Evolutionary conservation across 495 filamentous ascomycete species (phyloP), one percentile per base, ranked within the genome.

Genomic region (Tuber calosporum): DNA sequence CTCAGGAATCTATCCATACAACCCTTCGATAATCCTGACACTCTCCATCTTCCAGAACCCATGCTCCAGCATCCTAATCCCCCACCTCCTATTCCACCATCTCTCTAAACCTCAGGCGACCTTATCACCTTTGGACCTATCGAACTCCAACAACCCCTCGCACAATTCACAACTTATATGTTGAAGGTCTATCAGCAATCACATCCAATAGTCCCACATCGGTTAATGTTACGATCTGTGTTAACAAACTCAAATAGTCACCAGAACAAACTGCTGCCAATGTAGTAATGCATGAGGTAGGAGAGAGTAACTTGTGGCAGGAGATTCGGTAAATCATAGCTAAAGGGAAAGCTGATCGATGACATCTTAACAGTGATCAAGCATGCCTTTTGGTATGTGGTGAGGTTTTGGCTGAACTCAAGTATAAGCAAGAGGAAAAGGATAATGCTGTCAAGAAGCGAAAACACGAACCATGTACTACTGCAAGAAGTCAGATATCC

Each of bases 1-100:
- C 5, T 8, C 69, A 1, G 45, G 34, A 30, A 71, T 71, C 22
- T 71, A 36, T 37, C 45, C 34, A 15, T 71, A 66, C n/a, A 71
- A 71, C 2, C 69, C 22, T 4, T 8, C 0, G 0, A 53, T 71
- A 17, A 17, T 71, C 30, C 4, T 48, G 6, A 48, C n/a, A 48
- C 45, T 8, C 6, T 48, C 0, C 22, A 20, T 20, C 45, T 48
- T 48, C 5, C 22, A 22, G 45, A 48, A 48, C 45, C 4, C 0
- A 22, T n/a, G n/a, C n/a, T n/a, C n/a, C n/a, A n/a, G n/a, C n/a
- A n/a, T n/a, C n/a, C n/a, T n/a, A n/a, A n/a, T n/a, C n/a, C n/a
- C n/a, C n/a, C n/a, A n/a, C n/a, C n/a, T n/a, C n/a, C n/a, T n/a
- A n/a, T n/a, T n/a, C n/a, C n/a, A n/a, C n/a, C n/a, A n/a, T n/a